A percentile compares a stretch with the other conserved stretches of the same genome.
Conservation (phyloP, 768 basidiomycete genomes). For the Cyathus striatus region DNA sequence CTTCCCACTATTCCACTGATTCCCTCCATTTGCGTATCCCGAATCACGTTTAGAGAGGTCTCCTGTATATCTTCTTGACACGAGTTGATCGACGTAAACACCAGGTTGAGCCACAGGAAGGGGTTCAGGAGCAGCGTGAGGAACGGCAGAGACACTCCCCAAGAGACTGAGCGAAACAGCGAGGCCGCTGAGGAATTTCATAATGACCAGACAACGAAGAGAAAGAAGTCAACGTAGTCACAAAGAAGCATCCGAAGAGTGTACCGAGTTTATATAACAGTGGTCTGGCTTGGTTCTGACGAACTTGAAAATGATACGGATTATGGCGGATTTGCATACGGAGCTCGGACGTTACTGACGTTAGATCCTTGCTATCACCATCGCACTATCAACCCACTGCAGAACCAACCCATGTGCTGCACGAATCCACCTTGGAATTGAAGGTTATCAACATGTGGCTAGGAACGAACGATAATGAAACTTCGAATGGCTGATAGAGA, state of each 20-base stretch:
- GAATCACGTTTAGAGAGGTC: conserved; percentile 12
- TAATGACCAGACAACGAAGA: neutral
- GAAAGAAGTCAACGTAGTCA: neutral
- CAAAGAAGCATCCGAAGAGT: neutral
- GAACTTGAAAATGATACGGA: conserved; percentile 8
- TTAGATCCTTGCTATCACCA: neutral
- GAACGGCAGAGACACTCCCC: neutral
- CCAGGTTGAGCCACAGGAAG: neutral
- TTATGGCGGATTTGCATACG: neutral
- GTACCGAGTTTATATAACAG: neutral
- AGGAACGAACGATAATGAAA: too few relatives aligned
- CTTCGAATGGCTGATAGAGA: too few relatives aligned
- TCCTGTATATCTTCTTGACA: conserved; percentile 13
- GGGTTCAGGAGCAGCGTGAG: neutral
- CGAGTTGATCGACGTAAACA: conserved; percentile 13
- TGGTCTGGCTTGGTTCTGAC: neutral
- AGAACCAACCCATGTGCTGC: neutral
- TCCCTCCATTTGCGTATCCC: conserved; percentile 13
- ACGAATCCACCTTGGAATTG: neutral
- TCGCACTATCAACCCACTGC: neutral
- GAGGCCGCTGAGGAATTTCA: neutral
- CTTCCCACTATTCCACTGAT: conserved; percentile 10
- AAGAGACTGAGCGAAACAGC: neutral
- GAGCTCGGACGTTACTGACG: neutral
- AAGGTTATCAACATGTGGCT: neutral